Evolutionary conservation across 106 monocot species (phyloP).

Genomic region (Dioscorea dumetorum): DNA sequence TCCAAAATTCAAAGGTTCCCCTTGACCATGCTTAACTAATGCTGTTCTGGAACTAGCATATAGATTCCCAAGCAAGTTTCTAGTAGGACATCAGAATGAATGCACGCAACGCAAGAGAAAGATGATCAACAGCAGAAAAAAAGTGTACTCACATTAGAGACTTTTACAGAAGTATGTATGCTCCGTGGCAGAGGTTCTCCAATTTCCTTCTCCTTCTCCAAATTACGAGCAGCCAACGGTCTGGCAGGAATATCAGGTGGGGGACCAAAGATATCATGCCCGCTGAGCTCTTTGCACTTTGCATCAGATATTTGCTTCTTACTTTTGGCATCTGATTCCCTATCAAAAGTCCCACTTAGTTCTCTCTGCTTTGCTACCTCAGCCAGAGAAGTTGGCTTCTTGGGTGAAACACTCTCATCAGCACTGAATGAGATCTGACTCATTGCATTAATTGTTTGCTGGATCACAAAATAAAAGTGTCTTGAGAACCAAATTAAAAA

Average conservation of each 20-base stretch:
- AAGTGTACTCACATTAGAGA: conserved; percentile 54
- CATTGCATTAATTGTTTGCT: conserved; percentile 35
- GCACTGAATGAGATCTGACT: conserved; percentile 60
- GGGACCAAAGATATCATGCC: conserved; percentile 58
- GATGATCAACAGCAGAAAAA: too few relatives aligned
- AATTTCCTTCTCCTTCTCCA: conserved; percentile 50
- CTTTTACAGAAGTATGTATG: conserved; percentile 58
- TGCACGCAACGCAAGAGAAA: too few relatives aligned
- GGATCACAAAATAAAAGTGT: conserved; percentile 1
- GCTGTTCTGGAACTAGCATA: too few relatives aligned
- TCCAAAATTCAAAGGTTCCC: too few relatives aligned
- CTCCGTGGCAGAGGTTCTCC: conserved; percentile 33
- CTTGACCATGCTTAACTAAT: too few relatives aligned
- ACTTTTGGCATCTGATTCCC: conserved; percentile 28
- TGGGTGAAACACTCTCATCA: conserved; percentile 47
- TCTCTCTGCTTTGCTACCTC: conserved; percentile 47
- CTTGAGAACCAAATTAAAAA: not conserved
- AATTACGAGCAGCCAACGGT: conserved; percentile 34
- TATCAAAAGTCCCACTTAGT: conserved; percentile 49
- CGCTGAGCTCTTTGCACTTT: conserved; percentile 56
- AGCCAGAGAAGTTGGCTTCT: conserved; percentile 44
- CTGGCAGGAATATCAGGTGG: conserved; percentile 24
- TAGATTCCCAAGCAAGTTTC: too few relatives aligned
- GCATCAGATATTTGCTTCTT: conserved; percentile 49
- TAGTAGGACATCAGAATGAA: too few relatives aligned